Evolutionary conservation across 2,329 filamentous ascomycete species (phyloP).

Genomic region (Trichoderma hamatum): DNA sequence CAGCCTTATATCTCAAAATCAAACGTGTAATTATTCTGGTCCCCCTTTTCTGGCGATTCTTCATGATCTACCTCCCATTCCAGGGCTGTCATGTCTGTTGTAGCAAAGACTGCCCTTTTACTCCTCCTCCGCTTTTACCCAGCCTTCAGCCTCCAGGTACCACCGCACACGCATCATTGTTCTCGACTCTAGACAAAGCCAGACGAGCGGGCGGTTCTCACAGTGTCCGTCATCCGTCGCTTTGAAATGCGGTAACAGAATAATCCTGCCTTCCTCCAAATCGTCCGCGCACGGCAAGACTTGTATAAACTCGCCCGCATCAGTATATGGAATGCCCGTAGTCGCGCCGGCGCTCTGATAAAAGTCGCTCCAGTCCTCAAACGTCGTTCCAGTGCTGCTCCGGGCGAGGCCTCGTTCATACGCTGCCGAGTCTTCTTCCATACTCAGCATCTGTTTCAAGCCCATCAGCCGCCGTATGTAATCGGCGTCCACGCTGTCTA

Average conservation of each 20-base stretch:
- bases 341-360: slow-evolving; percentile 1
- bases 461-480: slow-evolving; percentile 2
- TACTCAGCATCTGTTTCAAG: rapidly evolving
- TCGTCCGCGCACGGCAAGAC: background rate
- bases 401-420: slow-evolving; percentile 26
- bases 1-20: background rate
- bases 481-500: background rate
- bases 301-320: too few relatives aligned
- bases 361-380: slow-evolving; percentile 33
- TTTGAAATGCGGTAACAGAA: background rate
- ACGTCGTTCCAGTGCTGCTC: slow-evolving; percentile 26
- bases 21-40: background rate
- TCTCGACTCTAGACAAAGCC: background rate
- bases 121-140: background rate
- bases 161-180: background rate
- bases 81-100: too few relatives aligned
- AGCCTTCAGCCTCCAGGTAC: background rate
- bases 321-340: slow-evolving; percentile 18
- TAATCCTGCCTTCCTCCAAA: slow-evolving; percentile 14
- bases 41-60: background rate
- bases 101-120: background rate
- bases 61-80: background rate
- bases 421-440: background rate
- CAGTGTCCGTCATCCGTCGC: background rate
- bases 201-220: background rate